phyloP scores from a whole-genome alignment of 345 rosid species.

The Erysimum cheiranthoides region DNA sequence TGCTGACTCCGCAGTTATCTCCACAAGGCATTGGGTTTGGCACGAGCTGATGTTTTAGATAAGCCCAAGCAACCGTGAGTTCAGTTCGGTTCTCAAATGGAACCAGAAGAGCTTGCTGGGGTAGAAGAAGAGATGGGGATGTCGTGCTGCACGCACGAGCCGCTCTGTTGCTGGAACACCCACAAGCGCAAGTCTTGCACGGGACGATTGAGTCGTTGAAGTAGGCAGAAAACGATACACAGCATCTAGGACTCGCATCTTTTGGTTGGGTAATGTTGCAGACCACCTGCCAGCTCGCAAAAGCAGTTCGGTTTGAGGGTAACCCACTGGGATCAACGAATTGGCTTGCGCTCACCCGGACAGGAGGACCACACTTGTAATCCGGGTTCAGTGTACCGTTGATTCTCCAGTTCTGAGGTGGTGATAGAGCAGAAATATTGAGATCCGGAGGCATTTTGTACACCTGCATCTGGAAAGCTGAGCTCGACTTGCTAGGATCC shows the following conservation, averaged over 20 bases:
- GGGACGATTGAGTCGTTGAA: constrained; percentile 90
- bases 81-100: constrained; percentile 84
- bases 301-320: constrained; percentile 67
- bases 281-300: constrained; percentile 97
- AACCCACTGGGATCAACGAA: constrained; percentile 78
- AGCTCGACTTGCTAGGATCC: constrained; percentile 83
- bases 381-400: constrained; percentile 77
- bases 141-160: constrained; percentile 70
- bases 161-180: constrained; percentile 61
- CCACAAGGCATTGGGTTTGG: constrained; percentile 93
- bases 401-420: constrained; percentile 92
- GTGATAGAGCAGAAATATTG: constrained; percentile 66
- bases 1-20: constrained; percentile 94
- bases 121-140: constrained; percentile 76
- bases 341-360: constrained; percentile 80
- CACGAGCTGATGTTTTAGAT: constrained; percentile 54
- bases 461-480: constrained; percentile 87
- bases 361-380: constrained; percentile 81
- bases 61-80: constrained; percentile 73
- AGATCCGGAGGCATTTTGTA: constrained; percentile 91
- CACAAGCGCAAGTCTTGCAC: constrained; percentile 88
- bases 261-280: constrained; percentile 87
- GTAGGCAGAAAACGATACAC: constrained; percentile 92
- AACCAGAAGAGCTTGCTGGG: constrained; percentile 70
- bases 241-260: constrained; percentile 73